Conservation (phyloP, 352 stramenopile species). For the Globisporangium spiculum region DNA sequence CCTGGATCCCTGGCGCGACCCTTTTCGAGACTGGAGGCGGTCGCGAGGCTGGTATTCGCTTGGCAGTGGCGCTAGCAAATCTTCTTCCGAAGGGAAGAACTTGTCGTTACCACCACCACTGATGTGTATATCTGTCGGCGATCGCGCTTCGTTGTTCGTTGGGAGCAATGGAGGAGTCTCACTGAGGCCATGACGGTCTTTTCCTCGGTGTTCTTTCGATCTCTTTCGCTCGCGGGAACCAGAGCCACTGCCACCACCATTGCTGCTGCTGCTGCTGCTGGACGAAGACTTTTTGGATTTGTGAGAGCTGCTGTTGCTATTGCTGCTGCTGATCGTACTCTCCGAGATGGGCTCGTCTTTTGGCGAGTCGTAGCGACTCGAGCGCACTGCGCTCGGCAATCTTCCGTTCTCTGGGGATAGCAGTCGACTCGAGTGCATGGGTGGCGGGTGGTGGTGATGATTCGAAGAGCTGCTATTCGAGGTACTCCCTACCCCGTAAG, state of each 20-base stretch:
- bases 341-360: conserved; percentile 6
- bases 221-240: conserved; percentile 6
- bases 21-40: conserved; percentile 73
- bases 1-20: conserved; percentile 53
- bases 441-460: conserved; percentile 5
- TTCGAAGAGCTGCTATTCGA: neutral
- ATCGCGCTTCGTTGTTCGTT: conserved; percentile 20
- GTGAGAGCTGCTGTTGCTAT: conserved; percentile 9
- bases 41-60: conserved; percentile 68
- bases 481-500: neutral
- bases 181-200: neutral
- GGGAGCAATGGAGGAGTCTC: neutral
- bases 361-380: conserved; percentile 22
- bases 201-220: conserved; percentile 11
- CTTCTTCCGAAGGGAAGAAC: conserved; percentile 29
- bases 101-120: conserved; percentile 4
- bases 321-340: neutral
- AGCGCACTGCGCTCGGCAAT: conserved; percentile 34
- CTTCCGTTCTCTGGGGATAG: conserved; percentile 27
- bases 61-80: conserved; percentile 37
- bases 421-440: conserved; percentile 23
- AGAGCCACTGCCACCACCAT: neutral
- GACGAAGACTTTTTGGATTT: conserved; percentile 9
- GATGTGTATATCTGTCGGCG: neutral
- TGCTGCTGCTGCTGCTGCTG: conserved; percentile 1